These are phyloP conservation scores for Penicillium sp. DNA, from an alignment of 2,329 filamentous ascomycete genomes.

Conservation along the genomic window DNA sequence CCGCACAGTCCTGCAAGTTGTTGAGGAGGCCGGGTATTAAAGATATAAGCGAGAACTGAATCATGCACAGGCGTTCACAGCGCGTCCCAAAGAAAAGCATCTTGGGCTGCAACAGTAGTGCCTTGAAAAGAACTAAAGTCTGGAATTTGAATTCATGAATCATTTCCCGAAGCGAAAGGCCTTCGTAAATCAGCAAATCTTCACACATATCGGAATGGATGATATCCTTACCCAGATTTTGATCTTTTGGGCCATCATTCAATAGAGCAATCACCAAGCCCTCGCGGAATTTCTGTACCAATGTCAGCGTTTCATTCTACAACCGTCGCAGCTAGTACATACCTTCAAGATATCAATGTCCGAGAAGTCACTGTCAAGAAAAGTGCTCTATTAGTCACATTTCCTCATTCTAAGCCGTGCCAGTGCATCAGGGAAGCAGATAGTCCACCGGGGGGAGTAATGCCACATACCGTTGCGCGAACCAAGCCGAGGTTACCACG, in stretches of 20 bases:
- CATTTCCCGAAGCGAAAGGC: constrained; percentile 77
- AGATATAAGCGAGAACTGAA: constrained; percentile 94
- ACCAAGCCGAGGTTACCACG: constrained; percentile 93
- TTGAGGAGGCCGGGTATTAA: constrained; percentile 89
- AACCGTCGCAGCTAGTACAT: neutral
- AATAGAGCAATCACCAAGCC: constrained; percentile 63
- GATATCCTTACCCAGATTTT: constrained; percentile 70
- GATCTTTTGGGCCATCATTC: constrained; percentile 71
- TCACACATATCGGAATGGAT: neutral
- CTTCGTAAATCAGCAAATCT: constrained; percentile 35
- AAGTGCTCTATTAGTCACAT: constrained; percentile 2
- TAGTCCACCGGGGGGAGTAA: neutral
- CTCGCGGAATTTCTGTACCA: constrained; percentile 75
- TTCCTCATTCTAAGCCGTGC: neutral
- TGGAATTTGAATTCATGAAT: constrained; percentile 94
- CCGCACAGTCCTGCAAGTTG: constrained; percentile 89
- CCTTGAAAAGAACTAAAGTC: constrained; percentile 90
- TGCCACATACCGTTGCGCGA: constrained; percentile 69
- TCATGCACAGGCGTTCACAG: constrained; percentile 94
- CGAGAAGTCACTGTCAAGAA: constrained; percentile 67
- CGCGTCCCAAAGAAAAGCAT: constrained; percentile 99
- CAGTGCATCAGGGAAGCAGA: neutral
- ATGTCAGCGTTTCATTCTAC: constrained; percentile 14
- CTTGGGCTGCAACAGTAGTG: constrained; percentile 91
- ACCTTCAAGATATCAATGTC: constrained; percentile 83